Percentiles rank a stretch among this genome's conserved stretches.
These are phyloP conservation scores for Acer campestre DNA, from an alignment of 345 rosid genomes.

Conservation along the genomic window DNA sequence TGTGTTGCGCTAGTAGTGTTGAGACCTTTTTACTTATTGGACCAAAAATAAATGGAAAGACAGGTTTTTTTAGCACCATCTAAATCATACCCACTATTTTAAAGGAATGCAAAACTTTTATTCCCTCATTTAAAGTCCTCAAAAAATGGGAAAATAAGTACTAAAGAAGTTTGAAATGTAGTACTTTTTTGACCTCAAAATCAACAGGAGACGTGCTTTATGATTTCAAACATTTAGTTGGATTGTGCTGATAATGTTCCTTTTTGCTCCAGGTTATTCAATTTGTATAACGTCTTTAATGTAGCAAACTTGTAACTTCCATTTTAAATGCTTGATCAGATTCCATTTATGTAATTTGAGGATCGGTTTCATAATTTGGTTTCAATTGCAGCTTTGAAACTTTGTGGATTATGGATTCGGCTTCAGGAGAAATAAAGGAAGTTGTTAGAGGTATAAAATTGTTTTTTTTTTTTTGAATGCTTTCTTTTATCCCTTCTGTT, in stretches of 20 bases:
- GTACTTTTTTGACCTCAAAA: background rate
- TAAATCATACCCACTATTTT: background rate
- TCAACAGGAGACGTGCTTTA: background rate
- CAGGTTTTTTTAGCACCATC: background rate
- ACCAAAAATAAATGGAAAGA: background rate
- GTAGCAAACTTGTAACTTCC: conserved; percentile 1
- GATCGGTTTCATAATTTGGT: conserved; percentile 21
- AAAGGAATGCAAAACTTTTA: background rate
- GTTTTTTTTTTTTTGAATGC: conserved; percentile 16
- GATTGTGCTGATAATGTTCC: background rate
- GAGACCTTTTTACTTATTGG: background rate
- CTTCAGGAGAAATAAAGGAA: conserved; percentile 69
- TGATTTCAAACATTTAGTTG: background rate
- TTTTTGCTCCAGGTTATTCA: background rate
- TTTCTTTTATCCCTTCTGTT: conserved; percentile 4
- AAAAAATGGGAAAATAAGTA: background rate
- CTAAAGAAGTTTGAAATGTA: background rate
- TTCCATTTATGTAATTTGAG: conserved; percentile 2
- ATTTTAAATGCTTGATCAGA: background rate
- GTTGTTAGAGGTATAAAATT: conserved; percentile 59
- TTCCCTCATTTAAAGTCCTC: background rate
- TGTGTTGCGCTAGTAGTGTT: background rate
- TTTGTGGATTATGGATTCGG: conserved; percentile 72
- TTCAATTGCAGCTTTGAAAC: conserved; percentile 65
- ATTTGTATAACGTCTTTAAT: background rate